Evolutionary conservation across 163 green algal genomes (phyloP).

Genomic region (Volvox carteri): DNA sequence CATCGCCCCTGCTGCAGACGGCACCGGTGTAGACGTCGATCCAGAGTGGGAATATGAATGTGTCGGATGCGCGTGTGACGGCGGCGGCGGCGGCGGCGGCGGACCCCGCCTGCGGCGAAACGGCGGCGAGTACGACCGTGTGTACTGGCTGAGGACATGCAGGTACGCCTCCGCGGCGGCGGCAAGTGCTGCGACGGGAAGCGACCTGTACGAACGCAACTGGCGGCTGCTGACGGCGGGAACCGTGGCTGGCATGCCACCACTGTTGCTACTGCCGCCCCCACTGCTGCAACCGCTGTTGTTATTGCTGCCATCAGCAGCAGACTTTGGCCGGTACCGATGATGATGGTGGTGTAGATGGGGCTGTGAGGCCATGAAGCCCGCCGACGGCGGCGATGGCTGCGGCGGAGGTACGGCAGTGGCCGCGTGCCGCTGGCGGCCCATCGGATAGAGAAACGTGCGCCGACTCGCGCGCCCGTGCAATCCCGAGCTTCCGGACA

Average conservation of each 20-base stretch:
- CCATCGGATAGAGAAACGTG: neutral
- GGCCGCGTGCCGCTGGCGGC: neutral
- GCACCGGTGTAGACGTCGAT: neutral
- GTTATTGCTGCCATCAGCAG: neutral
- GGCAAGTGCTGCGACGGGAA: conserved; percentile 10
- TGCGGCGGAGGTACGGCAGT: neutral
- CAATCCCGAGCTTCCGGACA: neutral
- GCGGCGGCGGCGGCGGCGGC: neutral
- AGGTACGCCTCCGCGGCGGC: conserved; percentile 39
- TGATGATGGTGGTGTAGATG: neutral
- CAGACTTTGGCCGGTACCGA: too few species aligned
- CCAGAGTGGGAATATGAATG: neutral
- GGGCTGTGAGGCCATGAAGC: neutral
- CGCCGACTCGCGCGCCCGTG: neutral
- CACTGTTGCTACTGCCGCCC: neutral
- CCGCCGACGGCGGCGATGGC: neutral
- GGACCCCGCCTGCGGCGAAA: neutral
- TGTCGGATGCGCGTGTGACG: neutral
- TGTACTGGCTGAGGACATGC: neutral
- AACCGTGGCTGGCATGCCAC: neutral
- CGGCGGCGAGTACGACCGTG: neutral
- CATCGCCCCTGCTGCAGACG: neutral
- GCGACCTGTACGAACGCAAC: conserved; percentile 1
- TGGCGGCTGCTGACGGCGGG: neutral
- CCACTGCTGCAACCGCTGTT: neutral